phyloP scores from a whole-genome alignment of 2,329 filamentous ascomycete genomes.

The Rosellinia necatrix region DNA sequence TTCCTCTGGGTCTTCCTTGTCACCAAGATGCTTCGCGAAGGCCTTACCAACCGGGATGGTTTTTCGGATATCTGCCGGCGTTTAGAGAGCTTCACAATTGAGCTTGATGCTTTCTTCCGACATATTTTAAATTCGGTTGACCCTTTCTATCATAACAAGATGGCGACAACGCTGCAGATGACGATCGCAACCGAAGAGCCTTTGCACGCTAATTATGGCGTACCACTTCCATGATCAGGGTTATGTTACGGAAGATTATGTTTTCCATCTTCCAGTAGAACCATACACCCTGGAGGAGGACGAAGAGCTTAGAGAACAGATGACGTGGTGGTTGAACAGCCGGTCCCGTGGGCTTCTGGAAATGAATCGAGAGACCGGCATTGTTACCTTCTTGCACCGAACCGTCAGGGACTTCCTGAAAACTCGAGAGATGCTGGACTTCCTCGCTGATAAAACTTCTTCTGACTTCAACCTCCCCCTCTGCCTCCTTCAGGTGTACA shows the following conservation, averaged over 20 bases:
- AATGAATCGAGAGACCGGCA: not conserved
- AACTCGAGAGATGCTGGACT: not conserved
- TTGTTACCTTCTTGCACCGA: constrained; percentile 9
- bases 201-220: too few species aligned
- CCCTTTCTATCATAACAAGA: constrained; percentile 7
- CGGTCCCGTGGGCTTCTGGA: not conserved
- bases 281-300: too few species aligned
- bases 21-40: not conserved
- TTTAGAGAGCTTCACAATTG: constrained; percentile 1
- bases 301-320: too few species aligned
- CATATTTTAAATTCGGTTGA: constrained; percentile 8
- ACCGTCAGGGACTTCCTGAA: constrained; percentile 1
- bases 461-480: not conserved
- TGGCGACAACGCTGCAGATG: constrained; percentile 1
- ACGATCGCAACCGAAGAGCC: too few species aligned
- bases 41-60: constrained; percentile 7
- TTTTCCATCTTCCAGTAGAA: not conserved
- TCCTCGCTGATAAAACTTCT: not conserved
- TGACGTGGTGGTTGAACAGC: not conserved
- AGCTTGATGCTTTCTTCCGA: constrained; percentile 13
- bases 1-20: constrained; percentile 20
- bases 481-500: not conserved
- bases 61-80: constrained; percentile 4
- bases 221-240: not conserved
- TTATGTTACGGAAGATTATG: not conserved